phyloP scores from a whole-genome alignment of 306 rosid species.

The Quercus wislizeni region DNA sequence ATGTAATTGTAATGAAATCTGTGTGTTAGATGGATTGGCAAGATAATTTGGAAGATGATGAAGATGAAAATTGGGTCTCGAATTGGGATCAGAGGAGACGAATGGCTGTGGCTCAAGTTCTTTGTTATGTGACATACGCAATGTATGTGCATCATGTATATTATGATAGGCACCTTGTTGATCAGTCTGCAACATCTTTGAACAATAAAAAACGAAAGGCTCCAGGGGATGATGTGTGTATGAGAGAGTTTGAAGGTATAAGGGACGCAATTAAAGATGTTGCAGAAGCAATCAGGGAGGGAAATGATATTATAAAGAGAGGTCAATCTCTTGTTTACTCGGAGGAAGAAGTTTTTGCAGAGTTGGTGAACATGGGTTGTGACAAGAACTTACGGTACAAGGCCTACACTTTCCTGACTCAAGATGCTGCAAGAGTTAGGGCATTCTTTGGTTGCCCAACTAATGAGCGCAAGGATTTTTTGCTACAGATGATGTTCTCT shows the following conservation, averaged over 20 bases:
- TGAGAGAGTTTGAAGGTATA: slow-evolving; percentile 11
- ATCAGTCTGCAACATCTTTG: slow-evolving; percentile 3
- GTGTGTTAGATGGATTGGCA: slow-evolving; percentile 7
- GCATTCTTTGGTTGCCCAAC: slow-evolving; percentile 23
- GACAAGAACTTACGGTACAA: not conserved
- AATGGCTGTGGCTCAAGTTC: slow-evolving; percentile 19
- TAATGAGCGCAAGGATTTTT: slow-evolving; percentile 18
- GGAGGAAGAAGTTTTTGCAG: slow-evolving; percentile 21
- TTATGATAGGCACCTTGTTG: not conserved
- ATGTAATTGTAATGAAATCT: not conserved
- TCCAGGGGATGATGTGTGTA: not conserved
- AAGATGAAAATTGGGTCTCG: slow-evolving; percentile 1
- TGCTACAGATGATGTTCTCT: slow-evolving; percentile 3
- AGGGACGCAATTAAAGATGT: slow-evolving; percentile 15
- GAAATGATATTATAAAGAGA: slow-evolving; percentile 14
- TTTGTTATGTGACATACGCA: slow-evolving; percentile 12
- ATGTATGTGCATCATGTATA: not conserved
- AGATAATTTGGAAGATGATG: slow-evolving; percentile 1
- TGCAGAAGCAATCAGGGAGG: slow-evolving; percentile 26
- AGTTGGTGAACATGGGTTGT: slow-evolving; percentile 14
- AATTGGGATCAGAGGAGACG: slow-evolving; percentile 14
- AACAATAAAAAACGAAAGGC: slow-evolving; percentile 2
- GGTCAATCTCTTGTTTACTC: slow-evolving; percentile 1
- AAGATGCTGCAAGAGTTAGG: slow-evolving; percentile 17
- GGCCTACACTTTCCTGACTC: slow-evolving; percentile 15